phyloP scores from a whole-genome alignment of 768 basidiomycete genomes.

The Suillus occidentalis region DNA sequence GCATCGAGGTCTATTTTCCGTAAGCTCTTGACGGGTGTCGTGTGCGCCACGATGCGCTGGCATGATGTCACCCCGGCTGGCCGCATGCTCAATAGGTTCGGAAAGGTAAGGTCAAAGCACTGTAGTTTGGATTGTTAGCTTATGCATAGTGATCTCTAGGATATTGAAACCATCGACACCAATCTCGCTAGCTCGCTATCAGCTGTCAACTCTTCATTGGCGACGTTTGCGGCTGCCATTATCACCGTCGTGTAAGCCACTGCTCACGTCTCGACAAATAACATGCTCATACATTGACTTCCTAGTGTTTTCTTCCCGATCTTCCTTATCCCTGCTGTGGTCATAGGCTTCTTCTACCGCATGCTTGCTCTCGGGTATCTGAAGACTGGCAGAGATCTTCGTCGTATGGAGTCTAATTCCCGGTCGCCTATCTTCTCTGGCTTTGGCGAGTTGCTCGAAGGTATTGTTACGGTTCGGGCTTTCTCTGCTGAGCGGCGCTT shows the following conservation, averaged over 20 bases:
- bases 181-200: constrained; percentile 68
- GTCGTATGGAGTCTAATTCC: constrained; percentile 89
- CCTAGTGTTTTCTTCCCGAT: constrained; percentile 70
- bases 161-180: constrained; percentile 85
- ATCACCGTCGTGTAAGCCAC: constrained; percentile 61
- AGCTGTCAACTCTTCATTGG: constrained; percentile 75
- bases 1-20: constrained; percentile 40
- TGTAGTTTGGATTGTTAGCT: constrained; percentile 1
- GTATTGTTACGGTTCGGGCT: constrained; percentile 90
- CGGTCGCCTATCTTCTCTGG: constrained; percentile 83
- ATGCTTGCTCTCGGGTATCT: constrained; percentile 70
- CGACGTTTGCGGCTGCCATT: constrained; percentile 74
- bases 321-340: constrained; percentile 74
- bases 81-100: constrained; percentile 85
- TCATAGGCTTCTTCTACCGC: constrained; percentile 77
- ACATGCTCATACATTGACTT: constrained; percentile 9
- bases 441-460: constrained; percentile 80
- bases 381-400: constrained; percentile 78
- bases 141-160: constrained; percentile 35
- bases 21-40: constrained; percentile 64
- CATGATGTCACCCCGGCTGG: constrained; percentile 81
- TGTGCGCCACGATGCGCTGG: constrained; percentile 83
- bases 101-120: constrained; percentile 43
- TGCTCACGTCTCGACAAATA: constrained; percentile 11
- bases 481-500: constrained; percentile 83